These are phyloP conservation scores for Hypericum perforatum DNA, from an alignment of 345 rosid species.

Conservation along the genomic window DNA sequence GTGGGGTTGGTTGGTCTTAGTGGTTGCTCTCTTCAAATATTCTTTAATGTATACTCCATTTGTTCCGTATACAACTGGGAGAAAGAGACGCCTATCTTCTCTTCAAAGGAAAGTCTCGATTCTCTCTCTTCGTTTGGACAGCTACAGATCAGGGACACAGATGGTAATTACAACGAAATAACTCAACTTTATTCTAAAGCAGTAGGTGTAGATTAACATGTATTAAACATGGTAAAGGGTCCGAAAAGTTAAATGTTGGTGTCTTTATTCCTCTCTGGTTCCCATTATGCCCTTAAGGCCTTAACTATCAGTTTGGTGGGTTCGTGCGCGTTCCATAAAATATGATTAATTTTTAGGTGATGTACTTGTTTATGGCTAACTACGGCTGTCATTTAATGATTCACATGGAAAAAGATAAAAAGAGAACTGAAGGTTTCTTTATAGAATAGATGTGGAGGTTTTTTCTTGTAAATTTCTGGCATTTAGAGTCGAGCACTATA, in stretches of 20 bases:
- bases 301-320: constrained; percentile 22
- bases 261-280: too few species aligned
- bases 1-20: constrained; percentile 48
- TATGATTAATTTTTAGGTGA: neutral
- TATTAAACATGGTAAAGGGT: too few species aligned
- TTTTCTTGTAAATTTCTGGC: too few species aligned
- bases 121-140: constrained; percentile 2
- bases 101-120: constrained; percentile 62
- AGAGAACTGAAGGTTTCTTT: neutral
- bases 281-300: too few species aligned
- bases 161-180: constrained; percentile 14
- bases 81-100: constrained; percentile 66
- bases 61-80: constrained; percentile 33
- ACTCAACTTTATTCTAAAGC: too few species aligned
- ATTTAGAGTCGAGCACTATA: too few species aligned
- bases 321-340: constrained; percentile 1
- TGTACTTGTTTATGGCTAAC: constrained; percentile 2
- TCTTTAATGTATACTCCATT: constrained; percentile 27
- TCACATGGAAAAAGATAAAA: constrained; percentile 25
- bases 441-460: constrained; percentile 33
- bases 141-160: constrained; percentile 23
- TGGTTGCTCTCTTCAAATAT: constrained; percentile 27
- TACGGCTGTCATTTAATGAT: constrained; percentile 46
- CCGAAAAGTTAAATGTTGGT: too few species aligned
- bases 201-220: too few species aligned